A percentile compares a stretch with the other conserved stretches of the same genome.
These are phyloP conservation scores for Penstemon davidsonii DNA, from an alignment of 257 asterid species.

Conservation along the genomic window DNA sequence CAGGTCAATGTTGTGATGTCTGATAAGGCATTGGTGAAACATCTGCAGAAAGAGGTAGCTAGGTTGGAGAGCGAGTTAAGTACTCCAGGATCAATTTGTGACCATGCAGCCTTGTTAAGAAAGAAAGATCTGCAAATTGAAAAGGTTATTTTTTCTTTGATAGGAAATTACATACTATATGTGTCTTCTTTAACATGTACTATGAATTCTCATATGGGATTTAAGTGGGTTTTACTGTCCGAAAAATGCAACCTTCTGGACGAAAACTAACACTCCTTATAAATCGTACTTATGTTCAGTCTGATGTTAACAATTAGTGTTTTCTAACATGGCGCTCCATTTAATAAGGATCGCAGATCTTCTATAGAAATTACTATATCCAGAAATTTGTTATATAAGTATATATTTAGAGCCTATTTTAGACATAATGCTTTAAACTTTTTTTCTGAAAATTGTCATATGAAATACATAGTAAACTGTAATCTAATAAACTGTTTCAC, in stretches of 20 bases:
- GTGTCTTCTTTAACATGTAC: slow-evolving; percentile 14
- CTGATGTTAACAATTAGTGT: background rate
- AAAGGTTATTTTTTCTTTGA: slow-evolving; percentile 53
- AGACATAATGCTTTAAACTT: background rate
- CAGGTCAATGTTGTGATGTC: slow-evolving; percentile 99
- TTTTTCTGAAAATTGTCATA: too few species aligned
- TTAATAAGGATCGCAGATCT: background rate
- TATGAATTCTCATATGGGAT: slow-evolving; percentile 7
- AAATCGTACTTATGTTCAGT: background rate
- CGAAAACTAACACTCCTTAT: background rate
- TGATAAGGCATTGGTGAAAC: slow-evolving; percentile 98
- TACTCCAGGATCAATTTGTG: slow-evolving; percentile 72
- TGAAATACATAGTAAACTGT: background rate
- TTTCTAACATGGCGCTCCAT: background rate
- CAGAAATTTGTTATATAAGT: background rate
- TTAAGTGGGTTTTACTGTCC: slow-evolving; percentile 1
- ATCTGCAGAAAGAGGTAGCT: slow-evolving; percentile 95
- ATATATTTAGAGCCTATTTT: too few species aligned
- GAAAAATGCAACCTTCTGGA: slow-evolving; percentile 9
- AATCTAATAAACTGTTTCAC: slow-evolving; percentile 1
- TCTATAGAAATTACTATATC: slow-evolving; percentile 1
- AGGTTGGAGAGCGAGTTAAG: slow-evolving; percentile 89
- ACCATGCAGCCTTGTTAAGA: slow-evolving; percentile 65
- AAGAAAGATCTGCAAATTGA: slow-evolving; percentile 89
- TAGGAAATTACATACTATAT: background rate